phyloP scores from a whole-genome alignment of 345 rosid species.

The Brassica carinata region DNA sequence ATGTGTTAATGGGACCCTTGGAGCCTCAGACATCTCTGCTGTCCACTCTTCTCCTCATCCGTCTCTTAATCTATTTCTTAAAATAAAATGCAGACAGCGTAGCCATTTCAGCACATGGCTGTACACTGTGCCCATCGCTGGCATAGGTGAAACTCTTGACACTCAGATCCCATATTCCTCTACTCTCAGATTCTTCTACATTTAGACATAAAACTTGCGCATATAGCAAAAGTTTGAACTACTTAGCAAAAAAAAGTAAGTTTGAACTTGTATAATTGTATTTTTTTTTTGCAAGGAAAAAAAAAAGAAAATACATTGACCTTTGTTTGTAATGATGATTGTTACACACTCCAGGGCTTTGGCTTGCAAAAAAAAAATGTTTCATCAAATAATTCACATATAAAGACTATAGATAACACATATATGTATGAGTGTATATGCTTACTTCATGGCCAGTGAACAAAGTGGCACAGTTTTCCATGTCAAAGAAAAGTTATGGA shows the following conservation, averaged over 20 bases:
- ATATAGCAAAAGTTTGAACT: background rate
- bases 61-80: no score
- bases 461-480: background rate
- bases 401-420: background rate
- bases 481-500: background rate
- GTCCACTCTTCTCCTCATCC: no score
- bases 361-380: background rate
- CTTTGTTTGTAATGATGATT: background rate
- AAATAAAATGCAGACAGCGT: background rate
- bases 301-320: background rate
- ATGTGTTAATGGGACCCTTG: no score
- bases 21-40: no score
- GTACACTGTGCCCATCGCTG: background rate
- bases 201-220: background rate
- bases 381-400: background rate
- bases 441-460: background rate
- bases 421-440: background rate
- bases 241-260: background rate
- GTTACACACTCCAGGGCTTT: background rate
- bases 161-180: background rate
- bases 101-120: background rate
- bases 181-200: background rate
- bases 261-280: background rate
- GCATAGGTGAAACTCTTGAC: background rate
- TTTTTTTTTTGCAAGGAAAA: no score